A percentile compares a stretch with the other conserved stretches of the same genome.
Evolutionary conservation across 257 asterid genomes (phyloP).

Genomic region (Ilex aquifolium): DNA sequence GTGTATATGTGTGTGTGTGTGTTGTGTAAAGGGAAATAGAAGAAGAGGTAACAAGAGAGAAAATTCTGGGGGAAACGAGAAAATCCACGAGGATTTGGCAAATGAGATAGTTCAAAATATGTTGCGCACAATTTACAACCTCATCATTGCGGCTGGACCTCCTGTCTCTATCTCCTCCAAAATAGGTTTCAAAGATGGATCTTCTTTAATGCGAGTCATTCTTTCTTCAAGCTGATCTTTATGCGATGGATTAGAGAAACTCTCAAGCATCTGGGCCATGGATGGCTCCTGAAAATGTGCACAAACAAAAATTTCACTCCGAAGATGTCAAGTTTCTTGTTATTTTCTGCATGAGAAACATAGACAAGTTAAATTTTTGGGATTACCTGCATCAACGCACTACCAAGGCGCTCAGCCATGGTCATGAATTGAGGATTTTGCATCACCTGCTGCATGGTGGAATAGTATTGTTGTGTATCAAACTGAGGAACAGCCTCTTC

Average conservation of each 20-base stretch:
- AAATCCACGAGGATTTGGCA: too few relatives aligned
- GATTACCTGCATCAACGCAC: slow-evolving; percentile 78
- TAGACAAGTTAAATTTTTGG: neutral
- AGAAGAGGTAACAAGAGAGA: too few relatives aligned
- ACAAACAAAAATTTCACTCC: neutral
- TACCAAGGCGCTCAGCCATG: slow-evolving; percentile 97
- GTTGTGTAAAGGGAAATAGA: too few relatives aligned
- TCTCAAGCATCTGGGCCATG: slow-evolving; percentile 95
- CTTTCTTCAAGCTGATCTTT: slow-evolving; percentile 87
- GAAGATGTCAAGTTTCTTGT: neutral
- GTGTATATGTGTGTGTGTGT: too few relatives aligned
- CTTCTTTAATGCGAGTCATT: slow-evolving; percentile 77
- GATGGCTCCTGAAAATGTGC: slow-evolving; percentile 66
- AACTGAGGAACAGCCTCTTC: slow-evolving; percentile 74
- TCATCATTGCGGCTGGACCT: slow-evolving; percentile 99
- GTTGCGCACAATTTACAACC: slow-evolving; percentile 27
- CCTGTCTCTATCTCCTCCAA: slow-evolving; percentile 93
- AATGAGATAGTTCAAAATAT: neutral
- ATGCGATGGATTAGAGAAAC: slow-evolving; percentile 72
- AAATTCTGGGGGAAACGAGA: too few relatives aligned
- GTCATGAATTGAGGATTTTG: slow-evolving; percentile 95
- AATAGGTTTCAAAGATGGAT: slow-evolving; percentile 94
- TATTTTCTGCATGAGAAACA: neutral
- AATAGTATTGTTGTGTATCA: slow-evolving; percentile 75
- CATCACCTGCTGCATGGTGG: slow-evolving; percentile 98